Evolutionary conservation across 73 alveolate genomes (phyloP).

Genomic region (Paramecium sexaurelia): DNA sequence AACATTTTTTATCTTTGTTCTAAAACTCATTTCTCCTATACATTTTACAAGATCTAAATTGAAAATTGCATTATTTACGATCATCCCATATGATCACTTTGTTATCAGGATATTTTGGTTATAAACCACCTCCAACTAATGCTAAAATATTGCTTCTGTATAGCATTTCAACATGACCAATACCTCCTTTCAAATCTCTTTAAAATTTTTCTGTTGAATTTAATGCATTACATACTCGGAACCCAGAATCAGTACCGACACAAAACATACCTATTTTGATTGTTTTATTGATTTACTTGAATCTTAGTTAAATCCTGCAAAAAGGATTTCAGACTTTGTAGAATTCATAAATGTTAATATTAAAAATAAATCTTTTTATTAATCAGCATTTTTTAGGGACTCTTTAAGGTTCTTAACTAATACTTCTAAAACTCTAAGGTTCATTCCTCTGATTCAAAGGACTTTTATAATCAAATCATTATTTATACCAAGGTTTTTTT

Average conservation of each 20-base stretch:
- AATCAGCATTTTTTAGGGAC: neutral
- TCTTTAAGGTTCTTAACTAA: neutral
- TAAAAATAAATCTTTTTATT: neutral
- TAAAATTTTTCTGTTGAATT: constrained; percentile 29
- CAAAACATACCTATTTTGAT: constrained; percentile 32
- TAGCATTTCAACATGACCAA: constrained; percentile 94
- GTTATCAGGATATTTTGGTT: constrained; percentile 89
- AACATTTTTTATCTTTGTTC: constrained; percentile 82
- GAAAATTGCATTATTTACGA: constrained; percentile 49
- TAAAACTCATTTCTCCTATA: constrained; percentile 91
- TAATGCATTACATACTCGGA: constrained; percentile 51
- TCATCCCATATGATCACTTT: constrained; percentile 96
- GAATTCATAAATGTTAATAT: neutral
- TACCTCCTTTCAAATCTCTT: constrained; percentile 86
- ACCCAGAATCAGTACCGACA: constrained; percentile 49
- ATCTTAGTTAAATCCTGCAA: constrained; percentile 46
- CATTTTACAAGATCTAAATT: constrained; percentile 76
- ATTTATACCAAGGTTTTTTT: neutral
- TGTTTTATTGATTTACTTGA: neutral
- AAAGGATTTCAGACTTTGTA: constrained; percentile 18
- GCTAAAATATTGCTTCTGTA: constrained; percentile 94
- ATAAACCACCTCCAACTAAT: constrained; percentile 95
- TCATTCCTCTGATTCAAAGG: neutral
- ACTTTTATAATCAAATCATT: neutral
- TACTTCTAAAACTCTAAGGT: constrained; percentile 30